Evolutionary conservation across 2,329 filamentous ascomycete genomes (phyloP).

Genomic region (Niveomyces coronatus): DNA sequence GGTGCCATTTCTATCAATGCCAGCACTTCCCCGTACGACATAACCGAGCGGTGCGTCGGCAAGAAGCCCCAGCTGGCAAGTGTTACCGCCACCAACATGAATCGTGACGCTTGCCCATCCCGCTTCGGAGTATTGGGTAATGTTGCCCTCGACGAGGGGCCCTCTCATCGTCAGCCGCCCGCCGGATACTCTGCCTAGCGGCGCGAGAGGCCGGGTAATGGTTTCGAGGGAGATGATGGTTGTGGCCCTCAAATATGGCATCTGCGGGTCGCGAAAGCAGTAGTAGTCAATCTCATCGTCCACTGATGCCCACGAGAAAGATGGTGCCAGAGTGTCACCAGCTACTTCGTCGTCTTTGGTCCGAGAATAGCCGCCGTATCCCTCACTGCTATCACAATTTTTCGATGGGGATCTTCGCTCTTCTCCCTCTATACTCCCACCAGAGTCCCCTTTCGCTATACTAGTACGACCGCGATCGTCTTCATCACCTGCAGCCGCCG

Average conservation of each 20-base stretch:
- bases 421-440: too few relatives aligned
- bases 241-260: slow-evolving; percentile 11
- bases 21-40: too few relatives aligned
- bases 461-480: too few relatives aligned
- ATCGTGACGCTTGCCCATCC: not conserved
- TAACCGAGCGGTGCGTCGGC: not conserved
- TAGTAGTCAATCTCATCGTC: slow-evolving; percentile 16
- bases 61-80: not conserved
- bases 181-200: not conserved
- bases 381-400: too few relatives aligned
- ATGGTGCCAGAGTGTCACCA: slow-evolving; percentile 13
- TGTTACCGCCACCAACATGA: not conserved
- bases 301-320: slow-evolving; percentile 17
- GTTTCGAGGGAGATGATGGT: slow-evolving; percentile 9
- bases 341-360: not conserved
- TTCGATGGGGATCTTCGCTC: too few relatives aligned
- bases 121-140: not conserved
- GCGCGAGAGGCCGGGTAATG: not conserved
- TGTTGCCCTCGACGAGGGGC: not conserved
- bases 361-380: too few relatives aligned
- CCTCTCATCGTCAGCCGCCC: not conserved
- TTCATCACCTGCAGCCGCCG: too few relatives aligned
- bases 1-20: too few relatives aligned
- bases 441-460: too few relatives aligned
- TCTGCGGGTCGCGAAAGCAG: slow-evolving; percentile 15